Evolutionary conservation across 2,329 filamentous ascomycete genomes (phyloP).

Genomic region (Aureobasidium sp.): DNA sequence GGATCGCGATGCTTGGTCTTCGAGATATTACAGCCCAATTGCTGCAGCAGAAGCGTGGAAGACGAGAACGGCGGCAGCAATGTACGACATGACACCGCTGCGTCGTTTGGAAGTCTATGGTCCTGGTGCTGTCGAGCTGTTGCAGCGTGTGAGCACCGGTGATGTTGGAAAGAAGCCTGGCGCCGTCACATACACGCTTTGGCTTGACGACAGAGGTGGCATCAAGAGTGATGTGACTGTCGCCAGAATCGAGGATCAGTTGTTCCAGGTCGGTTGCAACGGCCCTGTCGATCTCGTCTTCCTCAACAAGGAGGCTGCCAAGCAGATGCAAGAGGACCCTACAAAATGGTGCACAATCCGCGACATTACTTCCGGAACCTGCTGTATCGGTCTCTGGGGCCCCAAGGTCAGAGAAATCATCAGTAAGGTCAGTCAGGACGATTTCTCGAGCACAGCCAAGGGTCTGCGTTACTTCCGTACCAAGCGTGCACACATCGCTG

Average conservation of each 20-base stretch:
- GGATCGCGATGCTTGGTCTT: constrained; percentile 53
- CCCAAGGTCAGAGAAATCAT: constrained; percentile 50
- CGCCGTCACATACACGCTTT: constrained; percentile 49
- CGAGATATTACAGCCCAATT: constrained; percentile 51
- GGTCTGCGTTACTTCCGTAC: constrained; percentile 45
- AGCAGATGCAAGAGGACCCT: constrained; percentile 37
- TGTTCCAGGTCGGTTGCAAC: constrained; percentile 53
- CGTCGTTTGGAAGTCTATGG: constrained; percentile 52
- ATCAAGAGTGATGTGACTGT: constrained; percentile 53
- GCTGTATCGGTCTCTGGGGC: constrained; percentile 57
- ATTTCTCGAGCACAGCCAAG: constrained; percentile 35
- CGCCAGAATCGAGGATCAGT: constrained; percentile 42
- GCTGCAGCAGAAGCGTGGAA: constrained; percentile 57
- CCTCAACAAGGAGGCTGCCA: constrained; percentile 46
- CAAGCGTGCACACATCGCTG: constrained; percentile 44
- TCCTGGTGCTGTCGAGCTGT: constrained; percentile 48
- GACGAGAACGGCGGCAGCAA: constrained; percentile 53
- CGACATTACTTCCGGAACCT: constrained; percentile 54
- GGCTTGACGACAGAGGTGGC: constrained; percentile 48
- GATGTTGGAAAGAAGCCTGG: constrained; percentile 44
- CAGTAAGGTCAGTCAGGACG: constrained; percentile 36
- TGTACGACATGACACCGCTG: constrained; percentile 58
- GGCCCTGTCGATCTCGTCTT: constrained; percentile 49
- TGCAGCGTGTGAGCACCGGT: constrained; percentile 48
- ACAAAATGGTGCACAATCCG: constrained; percentile 44